A percentile compares a stretch with the other conserved stretches of the same genome.
Conservation (phyloP, 108 stramenopile species). For the Nitzschia sp. region DNA sequence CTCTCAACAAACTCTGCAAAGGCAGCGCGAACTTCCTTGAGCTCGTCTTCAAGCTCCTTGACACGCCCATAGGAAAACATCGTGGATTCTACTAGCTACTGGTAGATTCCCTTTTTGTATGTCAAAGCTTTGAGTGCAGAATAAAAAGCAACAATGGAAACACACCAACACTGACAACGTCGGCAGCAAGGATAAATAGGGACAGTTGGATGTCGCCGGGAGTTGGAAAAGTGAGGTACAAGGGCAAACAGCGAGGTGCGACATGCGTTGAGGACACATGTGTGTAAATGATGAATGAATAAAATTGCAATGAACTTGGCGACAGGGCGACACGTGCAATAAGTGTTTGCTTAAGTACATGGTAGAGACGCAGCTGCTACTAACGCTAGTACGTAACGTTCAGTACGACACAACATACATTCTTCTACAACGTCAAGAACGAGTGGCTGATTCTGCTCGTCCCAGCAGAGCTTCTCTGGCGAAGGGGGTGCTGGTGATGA, state of each 20-base stretch:
- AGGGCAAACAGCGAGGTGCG: neutral
- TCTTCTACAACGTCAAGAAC: no score
- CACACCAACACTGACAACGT: neutral
- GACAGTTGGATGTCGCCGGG: neutral
- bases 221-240: neutral
- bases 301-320: constrained; percentile 18
- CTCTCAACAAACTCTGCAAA: constrained; percentile 68
- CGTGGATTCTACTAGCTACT: neutral
- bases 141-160: neutral
- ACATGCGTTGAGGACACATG: neutral
- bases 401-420: no score
- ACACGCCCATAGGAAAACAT: constrained; percentile 25
- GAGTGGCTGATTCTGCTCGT: no score
- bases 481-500: no score
- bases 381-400: no score
- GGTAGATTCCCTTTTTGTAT: neutral
- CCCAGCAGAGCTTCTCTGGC: no score
- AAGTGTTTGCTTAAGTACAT: no score
- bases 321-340: neutral
- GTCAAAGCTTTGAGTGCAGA: neutral
- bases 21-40: constrained; percentile 52
- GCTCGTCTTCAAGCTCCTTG: constrained; percentile 56
- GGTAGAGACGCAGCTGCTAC: no score
- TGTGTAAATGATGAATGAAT: neutral
- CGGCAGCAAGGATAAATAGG: neutral